Evolutionary conservation across 371 early-diverging fungal genomes (phyloP).

Genomic region (Massospora cicadina): DNA sequence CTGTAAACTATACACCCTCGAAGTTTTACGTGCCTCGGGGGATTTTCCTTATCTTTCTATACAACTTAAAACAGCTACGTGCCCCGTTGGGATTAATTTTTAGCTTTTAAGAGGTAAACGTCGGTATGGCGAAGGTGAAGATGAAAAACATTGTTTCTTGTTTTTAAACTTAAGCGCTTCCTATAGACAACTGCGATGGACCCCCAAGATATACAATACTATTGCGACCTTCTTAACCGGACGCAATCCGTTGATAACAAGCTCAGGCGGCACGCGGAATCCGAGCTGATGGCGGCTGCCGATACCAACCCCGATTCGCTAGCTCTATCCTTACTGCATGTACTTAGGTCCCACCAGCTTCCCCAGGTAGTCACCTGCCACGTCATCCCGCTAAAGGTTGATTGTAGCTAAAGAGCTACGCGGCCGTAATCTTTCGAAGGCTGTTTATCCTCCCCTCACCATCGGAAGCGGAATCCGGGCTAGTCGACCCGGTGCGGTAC

Average conservation of each 20-base stretch:
- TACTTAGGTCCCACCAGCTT: neutral
- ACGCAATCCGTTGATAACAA: neutral
- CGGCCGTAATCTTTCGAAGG: slow-evolving; percentile 5
- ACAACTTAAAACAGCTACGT: too few species aligned
- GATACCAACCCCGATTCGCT: neutral
- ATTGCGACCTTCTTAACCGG: neutral
- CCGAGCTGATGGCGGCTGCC: neutral
- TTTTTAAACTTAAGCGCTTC: too few species aligned
- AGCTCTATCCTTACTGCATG: neutral
- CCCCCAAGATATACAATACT: neutral
- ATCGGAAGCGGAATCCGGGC: neutral
- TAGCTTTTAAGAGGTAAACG: too few species aligned
- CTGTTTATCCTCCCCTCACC: neutral
- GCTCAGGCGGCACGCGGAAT: neutral
- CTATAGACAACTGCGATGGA: too few species aligned
- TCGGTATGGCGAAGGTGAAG: too few species aligned
- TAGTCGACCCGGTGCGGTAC: neutral
- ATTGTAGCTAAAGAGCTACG: neutral
- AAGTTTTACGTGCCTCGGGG: too few species aligned
- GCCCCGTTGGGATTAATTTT: too few species aligned
- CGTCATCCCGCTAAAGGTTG: too few species aligned
- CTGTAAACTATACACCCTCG: too few species aligned
- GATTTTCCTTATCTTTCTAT: too few species aligned
- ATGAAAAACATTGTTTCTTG: too few species aligned
- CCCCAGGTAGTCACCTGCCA: neutral